Base-by-base conservation (phyloP, 2,329 filamentous ascomycete genomes). In the Trichoderma endophyticum region DNA sequence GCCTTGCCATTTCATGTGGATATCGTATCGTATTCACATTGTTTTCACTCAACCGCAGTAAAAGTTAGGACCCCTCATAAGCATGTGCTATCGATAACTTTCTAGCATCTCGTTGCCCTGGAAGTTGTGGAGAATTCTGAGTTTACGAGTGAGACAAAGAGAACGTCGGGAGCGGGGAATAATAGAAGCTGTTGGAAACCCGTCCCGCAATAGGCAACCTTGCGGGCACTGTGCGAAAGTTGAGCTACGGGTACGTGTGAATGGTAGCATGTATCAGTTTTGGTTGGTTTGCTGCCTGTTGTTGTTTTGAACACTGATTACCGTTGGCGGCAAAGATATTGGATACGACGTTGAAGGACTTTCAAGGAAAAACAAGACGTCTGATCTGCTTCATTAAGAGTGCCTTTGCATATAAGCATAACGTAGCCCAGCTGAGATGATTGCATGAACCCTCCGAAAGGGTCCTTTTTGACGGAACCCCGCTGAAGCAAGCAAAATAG, bases 121-220 rank as follows among this genome's bases (percentile, higher is more conserved):
- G 75, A 76, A 75, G 74, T 59, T 56, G 75, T 74, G 74, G 75
- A 66, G 73, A 34, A 24, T 74, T 71, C 60, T 51, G 36, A 12
- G 39, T 48, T 43, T 51, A 69, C 66, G 36, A 34, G 66, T 12
- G 59, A n/a, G 57, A 21, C 54, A 51, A 39, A 34, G 36, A 69
- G n/a, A 69, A 32, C 15, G 60, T 9, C 34, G 57, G 36, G 36
- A 62, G 70, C 54, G 70, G 70, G 56, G 64, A 71, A 71, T 54
- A 71, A 61, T 66, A 67, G 66, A 69, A 69, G 66, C 32, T 28
- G 28, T 69, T 69, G 36, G 66, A 69, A 69, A 32, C 34, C 34
- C 43, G 24, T 59, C 54, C 54, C 34, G 65, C 34, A 59, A 43
- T 54, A 48, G 61, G 61, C 18, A 64, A 14, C 24, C 24, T 18